These are phyloP conservation scores for Quercus suber DNA, from an alignment of 306 rosid species.

Conservation along the genomic window DNA sequence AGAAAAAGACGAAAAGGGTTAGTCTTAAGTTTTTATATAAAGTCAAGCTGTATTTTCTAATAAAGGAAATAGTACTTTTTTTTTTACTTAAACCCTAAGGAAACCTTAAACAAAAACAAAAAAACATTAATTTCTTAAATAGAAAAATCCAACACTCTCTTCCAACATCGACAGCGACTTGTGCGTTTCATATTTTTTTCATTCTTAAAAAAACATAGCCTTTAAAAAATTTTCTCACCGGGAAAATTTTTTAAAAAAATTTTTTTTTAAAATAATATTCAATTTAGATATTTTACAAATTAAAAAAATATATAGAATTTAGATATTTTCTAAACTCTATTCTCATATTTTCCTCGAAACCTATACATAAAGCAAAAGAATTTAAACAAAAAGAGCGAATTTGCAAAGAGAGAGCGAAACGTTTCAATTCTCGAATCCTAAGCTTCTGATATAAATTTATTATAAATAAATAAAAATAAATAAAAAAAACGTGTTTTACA, in stretches of 20 bases:
- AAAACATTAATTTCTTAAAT: neutral
- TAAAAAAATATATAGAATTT: neutral
- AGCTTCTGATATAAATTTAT: neutral
- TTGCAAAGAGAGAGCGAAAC: too few species aligned
- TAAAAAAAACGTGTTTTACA: neutral
- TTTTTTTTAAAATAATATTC: neutral
- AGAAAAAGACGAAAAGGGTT: neutral
- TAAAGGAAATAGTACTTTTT: neutral
- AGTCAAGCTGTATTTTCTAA: neutral
- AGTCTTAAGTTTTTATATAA: neutral
- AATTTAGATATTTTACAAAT: neutral
- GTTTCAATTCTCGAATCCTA: neutral
- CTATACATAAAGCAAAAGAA: neutral
- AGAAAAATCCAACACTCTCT: neutral
- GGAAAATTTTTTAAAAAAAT: neutral
- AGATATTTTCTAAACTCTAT: neutral
- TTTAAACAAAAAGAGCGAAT: neutral
- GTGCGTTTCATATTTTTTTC: too few species aligned
- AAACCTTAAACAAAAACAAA: neutral
- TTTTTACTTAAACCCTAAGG: neutral
- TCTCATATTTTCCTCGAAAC: neutral
- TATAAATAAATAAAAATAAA: neutral
- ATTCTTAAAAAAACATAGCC: too few species aligned
- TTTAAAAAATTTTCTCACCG: neutral
- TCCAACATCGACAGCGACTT: conserved; percentile 4